A percentile compares a stretch with the other conserved stretches of the same genome.
These are phyloP conservation scores for Yueomyces sinensis DNA, from an alignment of 805 yeast genomes.

Conservation along the genomic window DNA sequence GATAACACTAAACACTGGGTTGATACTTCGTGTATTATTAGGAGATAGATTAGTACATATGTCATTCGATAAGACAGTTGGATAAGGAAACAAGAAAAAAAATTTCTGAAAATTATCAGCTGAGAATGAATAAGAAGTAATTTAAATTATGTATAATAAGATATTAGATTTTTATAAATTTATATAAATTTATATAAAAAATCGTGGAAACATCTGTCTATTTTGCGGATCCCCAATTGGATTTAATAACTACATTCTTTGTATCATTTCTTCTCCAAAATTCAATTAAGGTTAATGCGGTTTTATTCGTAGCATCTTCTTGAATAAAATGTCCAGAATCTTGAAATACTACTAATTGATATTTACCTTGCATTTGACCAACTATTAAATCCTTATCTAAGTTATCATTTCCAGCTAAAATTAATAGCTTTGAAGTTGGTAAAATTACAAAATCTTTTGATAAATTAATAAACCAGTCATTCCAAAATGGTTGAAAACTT, in stretches of 20 bases:
- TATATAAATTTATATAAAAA: too few relatives aligned
- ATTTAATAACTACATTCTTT: slow-evolving; percentile 22
- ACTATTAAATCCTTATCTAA: slow-evolving; percentile 76
- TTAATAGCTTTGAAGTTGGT: slow-evolving; percentile 52
- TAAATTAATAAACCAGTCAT: slow-evolving; percentile 64
- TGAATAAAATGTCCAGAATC: slow-evolving; percentile 91
- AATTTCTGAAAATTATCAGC: neutral
- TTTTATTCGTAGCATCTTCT: slow-evolving; percentile 69
- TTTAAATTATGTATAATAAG: too few relatives aligned
- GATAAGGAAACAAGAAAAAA: neutral
- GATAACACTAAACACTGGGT: too few relatives aligned
- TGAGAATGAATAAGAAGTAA: neutral
- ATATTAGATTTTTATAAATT: too few relatives aligned
- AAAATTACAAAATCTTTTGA: slow-evolving; percentile 39
- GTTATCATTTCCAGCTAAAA: slow-evolving; percentile 81
- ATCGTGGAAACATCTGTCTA: neutral
- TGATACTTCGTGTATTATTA: too few relatives aligned
- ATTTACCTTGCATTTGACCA: slow-evolving; percentile 98
- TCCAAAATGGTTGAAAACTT: slow-evolving; percentile 60
- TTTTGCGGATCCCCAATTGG: too few relatives aligned
- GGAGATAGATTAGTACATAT: too few relatives aligned
- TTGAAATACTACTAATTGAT: slow-evolving; percentile 72
- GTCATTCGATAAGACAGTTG: too few relatives aligned
- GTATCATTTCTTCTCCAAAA: slow-evolving; percentile 32
- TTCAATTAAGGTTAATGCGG: slow-evolving; percentile 40